A percentile compares a stretch with the other conserved stretches of the same genome.
phyloP scores from a whole-genome alignment of 768 basidiomycete species.

The Termitomyces eurrhizus region DNA sequence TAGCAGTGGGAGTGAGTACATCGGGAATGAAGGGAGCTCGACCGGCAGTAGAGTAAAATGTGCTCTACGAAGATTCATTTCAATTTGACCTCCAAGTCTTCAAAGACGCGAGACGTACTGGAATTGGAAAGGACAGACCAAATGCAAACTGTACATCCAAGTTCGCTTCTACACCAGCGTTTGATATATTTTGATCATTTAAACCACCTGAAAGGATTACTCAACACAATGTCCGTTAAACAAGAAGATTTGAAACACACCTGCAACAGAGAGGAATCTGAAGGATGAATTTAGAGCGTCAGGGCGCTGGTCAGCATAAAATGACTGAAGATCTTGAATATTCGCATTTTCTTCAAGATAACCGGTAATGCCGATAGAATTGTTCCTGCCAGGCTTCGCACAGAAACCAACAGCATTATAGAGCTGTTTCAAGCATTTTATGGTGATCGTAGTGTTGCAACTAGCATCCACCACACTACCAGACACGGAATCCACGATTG shows the following conservation, averaged over 20 bases:
- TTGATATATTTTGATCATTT: conserved; percentile 51
- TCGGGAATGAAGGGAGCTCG: conserved; percentile 56
- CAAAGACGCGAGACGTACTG: conserved; percentile 16
- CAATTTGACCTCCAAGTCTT: neutral
- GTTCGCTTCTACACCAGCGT: conserved; percentile 62
- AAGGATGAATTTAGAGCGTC: conserved; percentile 48
- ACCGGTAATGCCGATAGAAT: conserved; percentile 51
- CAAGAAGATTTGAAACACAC: conserved; percentile 25
- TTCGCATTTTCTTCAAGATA: conserved; percentile 57
- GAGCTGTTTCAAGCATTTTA: conserved; percentile 49
- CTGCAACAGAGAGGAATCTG: conserved; percentile 50
- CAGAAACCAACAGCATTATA: conserved; percentile 49
- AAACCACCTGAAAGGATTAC: conserved; percentile 41
- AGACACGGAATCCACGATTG: conserved; percentile 19
- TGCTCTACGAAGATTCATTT: conserved; percentile 25
- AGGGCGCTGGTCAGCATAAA: conserved; percentile 46
- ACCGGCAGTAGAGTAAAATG: conserved; percentile 62
- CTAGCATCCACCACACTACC: conserved; percentile 40
- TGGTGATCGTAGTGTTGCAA: conserved; percentile 48
- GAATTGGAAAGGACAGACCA: conserved; percentile 60
- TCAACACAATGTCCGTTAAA: conserved; percentile 10
- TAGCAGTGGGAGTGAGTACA: conserved; percentile 29
- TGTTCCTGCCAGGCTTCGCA: conserved; percentile 32
- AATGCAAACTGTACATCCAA: conserved; percentile 67
- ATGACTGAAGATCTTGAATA: conserved; percentile 44